Conservation (phyloP, 2,329 filamentous ascomycete genomes). For the Diplodia scrobiculata region DNA sequence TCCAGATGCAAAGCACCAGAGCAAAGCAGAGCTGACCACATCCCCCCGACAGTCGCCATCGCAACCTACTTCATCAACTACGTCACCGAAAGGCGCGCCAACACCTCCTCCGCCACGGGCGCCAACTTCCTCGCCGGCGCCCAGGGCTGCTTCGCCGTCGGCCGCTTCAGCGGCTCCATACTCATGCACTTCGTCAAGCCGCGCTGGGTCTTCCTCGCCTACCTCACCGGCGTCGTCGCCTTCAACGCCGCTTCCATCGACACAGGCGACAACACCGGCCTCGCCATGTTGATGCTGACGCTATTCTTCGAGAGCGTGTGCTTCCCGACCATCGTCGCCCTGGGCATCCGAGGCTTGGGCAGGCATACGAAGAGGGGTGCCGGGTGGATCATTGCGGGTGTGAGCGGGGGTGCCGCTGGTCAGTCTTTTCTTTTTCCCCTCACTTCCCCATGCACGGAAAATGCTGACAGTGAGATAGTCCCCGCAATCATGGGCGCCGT, state of each 20-base stretch:
- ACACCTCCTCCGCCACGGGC: conserved; percentile 49
- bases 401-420: conserved; percentile 66
- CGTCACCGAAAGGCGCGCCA: conserved; percentile 52
- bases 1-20: too few species aligned
- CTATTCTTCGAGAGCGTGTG: conserved; percentile 81
- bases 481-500: conserved; percentile 71
- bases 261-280: conserved; percentile 54
- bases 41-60: conserved; percentile 45
- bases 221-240: conserved; percentile 64
- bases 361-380: conserved; percentile 76
- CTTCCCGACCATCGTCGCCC: conserved; percentile 78
- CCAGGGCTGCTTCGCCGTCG: conserved; percentile 70
- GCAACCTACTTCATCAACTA: conserved; percentile 52
- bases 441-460: too few species aligned
- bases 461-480: conserved; percentile 45
- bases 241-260: conserved; percentile 58
- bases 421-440: not conserved
- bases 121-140: conserved; percentile 73
- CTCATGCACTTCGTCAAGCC: conserved; percentile 69
- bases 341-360: conserved; percentile 75
- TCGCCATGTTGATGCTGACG: conserved; percentile 68
- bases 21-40: not conserved
- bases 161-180: conserved; percentile 67
- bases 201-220: conserved; percentile 71
- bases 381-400: conserved; percentile 71